phyloP scores from a whole-genome alignment of 2,329 filamentous ascomycete species.

The Neoascochyta sp. region DNA sequence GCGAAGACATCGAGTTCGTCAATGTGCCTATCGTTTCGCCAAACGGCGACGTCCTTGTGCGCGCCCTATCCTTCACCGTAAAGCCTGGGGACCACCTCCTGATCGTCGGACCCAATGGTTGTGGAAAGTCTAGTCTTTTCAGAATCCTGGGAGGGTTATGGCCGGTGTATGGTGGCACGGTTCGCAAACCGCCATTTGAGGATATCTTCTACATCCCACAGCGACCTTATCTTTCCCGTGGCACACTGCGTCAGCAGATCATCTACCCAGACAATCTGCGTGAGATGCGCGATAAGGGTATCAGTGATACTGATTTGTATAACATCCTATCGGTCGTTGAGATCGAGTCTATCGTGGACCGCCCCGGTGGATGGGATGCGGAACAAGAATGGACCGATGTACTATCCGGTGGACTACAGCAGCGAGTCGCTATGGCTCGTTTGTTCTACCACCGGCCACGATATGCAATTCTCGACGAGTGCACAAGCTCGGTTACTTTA shows the following conservation, averaged over 20 bases:
- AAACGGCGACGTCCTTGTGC: conserved; percentile 89
- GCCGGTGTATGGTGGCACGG: conserved; percentile 94
- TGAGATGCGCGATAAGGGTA: conserved; percentile 79
- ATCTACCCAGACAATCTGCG: conserved; percentile 89
- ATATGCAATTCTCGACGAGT: conserved; percentile 96
- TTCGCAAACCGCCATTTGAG: conserved; percentile 84
- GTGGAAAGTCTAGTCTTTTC: conserved; percentile 94
- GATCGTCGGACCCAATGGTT: conserved; percentile 94
- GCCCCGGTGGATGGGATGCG: conserved; percentile 82
- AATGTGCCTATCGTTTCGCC: conserved; percentile 95
- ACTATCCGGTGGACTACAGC: conserved; percentile 85
- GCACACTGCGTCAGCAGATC: conserved; percentile 91
- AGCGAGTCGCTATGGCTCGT: conserved; percentile 93
- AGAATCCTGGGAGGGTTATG: conserved; percentile 92
- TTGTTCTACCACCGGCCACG: conserved; percentile 90
- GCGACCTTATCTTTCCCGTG: conserved; percentile 85
- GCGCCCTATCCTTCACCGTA: conserved; percentile 81
- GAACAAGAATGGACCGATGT: conserved; percentile 97
- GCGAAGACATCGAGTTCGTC: conserved; percentile 76
- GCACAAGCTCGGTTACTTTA: conserved; percentile 89
- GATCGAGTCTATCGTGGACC: conserved; percentile 75
- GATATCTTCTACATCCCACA: conserved; percentile 99
- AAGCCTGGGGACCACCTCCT: conserved; percentile 84
- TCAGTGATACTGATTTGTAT: conserved; percentile 77
- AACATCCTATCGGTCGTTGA: conserved; percentile 74